Percentiles rank a stretch among this genome's conserved stretches.
phyloP scores from a whole-genome alignment of 345 rosid genomes.

The Psidium guajava region DNA sequence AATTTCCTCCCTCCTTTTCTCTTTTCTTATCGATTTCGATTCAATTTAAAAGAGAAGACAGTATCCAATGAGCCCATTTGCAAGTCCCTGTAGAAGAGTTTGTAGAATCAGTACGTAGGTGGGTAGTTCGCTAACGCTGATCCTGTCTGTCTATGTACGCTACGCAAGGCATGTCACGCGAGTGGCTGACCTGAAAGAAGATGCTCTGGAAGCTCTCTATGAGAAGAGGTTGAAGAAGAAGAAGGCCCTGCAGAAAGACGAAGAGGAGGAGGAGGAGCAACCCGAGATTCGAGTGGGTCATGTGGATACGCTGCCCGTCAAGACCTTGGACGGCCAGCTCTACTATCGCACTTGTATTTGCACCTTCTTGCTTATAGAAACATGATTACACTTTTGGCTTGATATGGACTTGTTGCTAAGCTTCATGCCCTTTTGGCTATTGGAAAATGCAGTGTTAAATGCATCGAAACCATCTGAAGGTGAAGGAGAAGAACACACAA shows the following conservation, averaged over 20 bases:
- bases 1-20: neutral
- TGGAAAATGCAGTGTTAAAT: conserved; percentile 22
- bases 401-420: neutral
- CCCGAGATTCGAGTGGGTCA: conserved; percentile 35
- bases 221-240: conserved; percentile 49
- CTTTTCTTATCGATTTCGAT: neutral
- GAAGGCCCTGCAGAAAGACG: conserved; percentile 12
- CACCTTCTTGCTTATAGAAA: neutral
- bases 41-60: neutral
- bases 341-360: conserved; percentile 43
- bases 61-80: neutral
- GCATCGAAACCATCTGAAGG: conserved; percentile 8
- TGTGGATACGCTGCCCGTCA: conserved; percentile 81
- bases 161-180: conserved; percentile 52
- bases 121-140: neutral
- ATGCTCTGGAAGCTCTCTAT: conserved; percentile 64
- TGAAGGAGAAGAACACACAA: conserved; percentile 17
- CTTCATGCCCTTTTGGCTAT: conserved; percentile 6
- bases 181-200: conserved; percentile 43
- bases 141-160: neutral
- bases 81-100: neutral
- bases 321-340: conserved; percentile 68
- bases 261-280: conserved; percentile 31
- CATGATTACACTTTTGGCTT: neutral
- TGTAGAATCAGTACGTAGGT: neutral